phyloP scores from a whole-genome alignment of 257 asterid species.

The Solanum verrucosum region DNA sequence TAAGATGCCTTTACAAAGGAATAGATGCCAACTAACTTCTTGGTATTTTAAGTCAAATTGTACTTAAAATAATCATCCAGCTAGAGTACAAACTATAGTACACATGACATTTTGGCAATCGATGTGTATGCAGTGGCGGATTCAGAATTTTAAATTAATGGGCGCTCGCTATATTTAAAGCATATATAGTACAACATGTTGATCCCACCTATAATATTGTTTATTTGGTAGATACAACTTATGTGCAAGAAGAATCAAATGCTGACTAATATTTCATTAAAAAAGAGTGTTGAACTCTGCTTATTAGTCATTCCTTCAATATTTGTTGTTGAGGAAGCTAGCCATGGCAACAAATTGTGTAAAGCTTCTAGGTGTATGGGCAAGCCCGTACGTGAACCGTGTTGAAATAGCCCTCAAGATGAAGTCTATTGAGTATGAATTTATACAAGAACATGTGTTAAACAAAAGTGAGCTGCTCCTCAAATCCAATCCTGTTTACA shows the following conservation, averaged over 20 bases:
- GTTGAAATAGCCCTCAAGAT: slow-evolving; percentile 26
- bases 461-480: slow-evolving; percentile 28
- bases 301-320: background rate
- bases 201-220: background rate
- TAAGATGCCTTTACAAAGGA: background rate
- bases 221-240: background rate
- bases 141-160: no score
- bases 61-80: background rate
- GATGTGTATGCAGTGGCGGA: background rate
- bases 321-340: background rate
- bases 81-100: no score
- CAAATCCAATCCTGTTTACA: slow-evolving; percentile 2
- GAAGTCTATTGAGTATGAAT: slow-evolving; percentile 12
- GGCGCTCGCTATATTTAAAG: no score
- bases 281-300: background rate
- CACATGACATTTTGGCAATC: background rate
- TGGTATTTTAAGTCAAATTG: background rate
- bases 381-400: slow-evolving; percentile 8
- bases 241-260: background rate
- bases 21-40: background rate
- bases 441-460: background rate
- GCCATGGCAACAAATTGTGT: background rate
- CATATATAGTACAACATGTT: background rate
- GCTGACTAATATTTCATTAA: no score
- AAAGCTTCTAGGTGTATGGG: slow-evolving; percentile 4